Base-by-base conservation (phyloP, 2,329 filamentous ascomycete species). In the Aspergillus clavatus region DNA sequence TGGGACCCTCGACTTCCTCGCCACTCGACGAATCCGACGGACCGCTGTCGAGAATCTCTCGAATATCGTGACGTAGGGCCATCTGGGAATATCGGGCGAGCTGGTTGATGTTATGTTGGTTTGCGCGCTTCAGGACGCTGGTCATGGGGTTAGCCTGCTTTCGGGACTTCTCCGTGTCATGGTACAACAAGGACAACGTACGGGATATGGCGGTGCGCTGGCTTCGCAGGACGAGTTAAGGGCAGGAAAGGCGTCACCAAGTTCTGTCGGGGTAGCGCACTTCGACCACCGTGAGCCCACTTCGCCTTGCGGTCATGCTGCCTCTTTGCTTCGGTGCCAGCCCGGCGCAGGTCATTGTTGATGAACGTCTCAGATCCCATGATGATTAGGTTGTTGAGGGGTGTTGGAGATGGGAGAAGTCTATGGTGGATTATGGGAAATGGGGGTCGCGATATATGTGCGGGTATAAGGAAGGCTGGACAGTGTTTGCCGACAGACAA, bases 291-390 rank as follows among this genome's bases (percentile, higher is more conserved):
- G 41, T 59, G 54, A 18, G 64, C 62, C 69, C 69, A 70, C 56
- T 71, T 71, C 31, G 60, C 60, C 48, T 66, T 68, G 44, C 66
- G 66, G 48, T 67, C 60, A 46, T 68, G 60, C 45, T 60, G 57
- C 23, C 69, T 61, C 47, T 70, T 67, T 50, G 54, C 74, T 55
- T 77, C 75, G 58, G 74, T 74, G 58, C 75, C 71, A 54, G 66
- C 67, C 62, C 72, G 73, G 60, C 79, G 78, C 51, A 81, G 69
- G 60, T 82, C 79, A 61, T 66, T 61, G 56, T 71, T 72, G 45
- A 66, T 63, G 58, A 72, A 66, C 59, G 68, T 64, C 62, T 57
- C 59, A 38, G 53, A 55, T 38, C 54, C 53, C 56, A 56, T 58
- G 40, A 16, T 42, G 45, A 12, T 27, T 12, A 24, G 8, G 23